These are phyloP conservation scores for Pythium graminicola DNA, from an alignment of 352 stramenopile genomes.

Conservation along the genomic window DNA sequence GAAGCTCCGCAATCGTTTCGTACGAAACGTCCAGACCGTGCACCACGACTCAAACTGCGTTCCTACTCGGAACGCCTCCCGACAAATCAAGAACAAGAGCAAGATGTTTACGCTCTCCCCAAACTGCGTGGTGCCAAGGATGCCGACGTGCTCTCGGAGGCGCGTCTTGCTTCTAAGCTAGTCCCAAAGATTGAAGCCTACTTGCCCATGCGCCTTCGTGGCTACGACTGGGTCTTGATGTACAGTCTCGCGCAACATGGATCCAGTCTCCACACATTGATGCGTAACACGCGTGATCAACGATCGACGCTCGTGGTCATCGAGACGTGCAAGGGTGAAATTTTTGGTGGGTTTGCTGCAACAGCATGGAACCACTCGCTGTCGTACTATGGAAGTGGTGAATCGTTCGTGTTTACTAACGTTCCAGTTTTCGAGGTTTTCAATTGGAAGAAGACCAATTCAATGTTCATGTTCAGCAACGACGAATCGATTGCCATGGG, in stretches of 20 bases:
- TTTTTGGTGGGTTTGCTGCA: conserved; percentile 80
- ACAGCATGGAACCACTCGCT: conserved; percentile 71
- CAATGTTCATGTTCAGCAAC: conserved; percentile 89
- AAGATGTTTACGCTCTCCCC: conserved; percentile 76
- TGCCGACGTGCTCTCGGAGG: too few species aligned
- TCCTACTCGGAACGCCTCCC: too few species aligned
- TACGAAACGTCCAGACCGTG: too few species aligned
- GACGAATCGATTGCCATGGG: conserved; percentile 89
- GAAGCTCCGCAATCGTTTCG: too few species aligned
- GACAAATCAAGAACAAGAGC: too few species aligned
- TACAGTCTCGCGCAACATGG: conserved; percentile 75
- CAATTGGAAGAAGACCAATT: conserved; percentile 50
- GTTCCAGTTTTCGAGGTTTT: conserved; percentile 20
- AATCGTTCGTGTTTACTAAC: conserved; percentile 88
- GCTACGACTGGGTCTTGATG: conserved; percentile 78
- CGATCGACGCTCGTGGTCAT: conserved; percentile 76
- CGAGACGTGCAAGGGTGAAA: conserved; percentile 62
- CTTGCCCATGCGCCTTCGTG: too few species aligned
- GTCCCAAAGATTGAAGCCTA: conserved; percentile 62
- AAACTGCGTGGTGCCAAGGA: too few species aligned
- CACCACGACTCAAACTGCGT: conserved; percentile 32
- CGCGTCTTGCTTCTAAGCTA: conserved; percentile 52
- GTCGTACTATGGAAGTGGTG: conserved; percentile 86
- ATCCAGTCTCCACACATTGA: conserved; percentile 67
- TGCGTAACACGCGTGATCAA: conserved; percentile 62